phyloP scores from a whole-genome alignment of 2,329 filamentous ascomycete genomes.

The Beauveria sp. region DNA sequence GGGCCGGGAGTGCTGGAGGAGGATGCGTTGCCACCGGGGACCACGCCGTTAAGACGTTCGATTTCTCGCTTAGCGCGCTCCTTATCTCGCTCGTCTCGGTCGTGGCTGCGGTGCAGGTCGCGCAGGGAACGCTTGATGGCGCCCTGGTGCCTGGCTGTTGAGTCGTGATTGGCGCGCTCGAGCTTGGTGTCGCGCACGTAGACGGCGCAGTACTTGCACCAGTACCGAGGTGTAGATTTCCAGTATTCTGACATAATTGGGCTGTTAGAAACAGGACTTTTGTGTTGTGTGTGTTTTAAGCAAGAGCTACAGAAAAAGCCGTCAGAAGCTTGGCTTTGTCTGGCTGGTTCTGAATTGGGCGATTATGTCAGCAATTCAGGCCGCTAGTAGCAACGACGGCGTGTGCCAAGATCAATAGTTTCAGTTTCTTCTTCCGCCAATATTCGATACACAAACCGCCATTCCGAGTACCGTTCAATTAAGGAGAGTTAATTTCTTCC shows the following conservation, averaged over 20 bases:
- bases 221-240: slow-evolving; percentile 96
- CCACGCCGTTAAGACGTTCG: slow-evolving; percentile 73
- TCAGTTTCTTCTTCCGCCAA: too few relatives aligned
- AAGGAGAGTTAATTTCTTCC: background rate
- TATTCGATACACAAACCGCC: too few relatives aligned
- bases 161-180: slow-evolving; percentile 83
- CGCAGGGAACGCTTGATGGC: slow-evolving; percentile 83
- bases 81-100: slow-evolving; percentile 72
- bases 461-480: background rate
- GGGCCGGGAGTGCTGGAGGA: slow-evolving; percentile 17
- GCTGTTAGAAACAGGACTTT: background rate
- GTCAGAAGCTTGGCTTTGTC: background rate
- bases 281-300: background rate
- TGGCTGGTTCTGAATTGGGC: background rate
- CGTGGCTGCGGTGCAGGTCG: slow-evolving; percentile 78
- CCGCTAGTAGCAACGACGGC: background rate
- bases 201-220: slow-evolving; percentile 93
- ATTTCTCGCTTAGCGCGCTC: slow-evolving; percentile 79
- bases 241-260: slow-evolving; percentile 85
- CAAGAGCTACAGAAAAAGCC: background rate
- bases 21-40: slow-evolving; percentile 38
- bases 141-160: slow-evolving; percentile 75
- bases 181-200: slow-evolving; percentile 90
- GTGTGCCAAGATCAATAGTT: too few relatives aligned
- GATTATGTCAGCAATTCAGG: slow-evolving; percentile 3